Evolutionary conservation across 208 protist species (phyloP).

Genomic region (Hexamita inflata): DNA sequence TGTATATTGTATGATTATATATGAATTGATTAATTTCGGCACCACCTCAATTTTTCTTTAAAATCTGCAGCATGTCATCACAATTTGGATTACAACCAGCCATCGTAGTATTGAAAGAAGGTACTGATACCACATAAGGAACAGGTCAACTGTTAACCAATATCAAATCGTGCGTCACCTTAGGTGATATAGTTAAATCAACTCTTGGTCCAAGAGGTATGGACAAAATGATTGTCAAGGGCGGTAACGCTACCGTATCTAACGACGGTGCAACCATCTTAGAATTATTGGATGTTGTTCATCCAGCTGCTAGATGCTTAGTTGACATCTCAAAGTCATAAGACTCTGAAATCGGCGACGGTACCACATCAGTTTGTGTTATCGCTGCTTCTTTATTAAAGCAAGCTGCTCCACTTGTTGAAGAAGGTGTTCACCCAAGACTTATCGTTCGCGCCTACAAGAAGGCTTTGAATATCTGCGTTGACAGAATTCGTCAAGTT

Average conservation of each 20-base stretch:
- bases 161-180: slow-evolving; percentile 91
- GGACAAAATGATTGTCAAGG: slow-evolving; percentile 92
- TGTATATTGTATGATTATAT: no score
- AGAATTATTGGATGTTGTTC: slow-evolving; percentile 95
- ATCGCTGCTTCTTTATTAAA: slow-evolving; percentile 91
- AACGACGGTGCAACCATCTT: slow-evolving; percentile 99
- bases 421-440: slow-evolving; percentile 97
- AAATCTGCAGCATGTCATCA: slow-evolving; percentile 57
- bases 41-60: background rate
- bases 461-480: slow-evolving; percentile 50
- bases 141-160: slow-evolving; percentile 96
- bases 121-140: slow-evolving; percentile 97
- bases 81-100: slow-evolving; percentile 51
- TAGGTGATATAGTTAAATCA: slow-evolving; percentile 67
- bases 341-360: slow-evolving; percentile 84
- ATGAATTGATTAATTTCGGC: no score
- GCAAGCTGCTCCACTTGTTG: slow-evolving; percentile 85
- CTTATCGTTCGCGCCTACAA: slow-evolving; percentile 85
- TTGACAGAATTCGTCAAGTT: slow-evolving; percentile 61
- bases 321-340: slow-evolving; percentile 96
- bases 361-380: slow-evolving; percentile 97
- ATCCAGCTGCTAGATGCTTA: slow-evolving; percentile 91
- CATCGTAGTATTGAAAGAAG: slow-evolving; percentile 96
- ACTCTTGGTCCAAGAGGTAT: slow-evolving; percentile 94
- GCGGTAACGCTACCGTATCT: slow-evolving; percentile 66